Conservation (phyloP, 1,139 yeast species). For the Scheffersomyces parashehatae region DNA sequence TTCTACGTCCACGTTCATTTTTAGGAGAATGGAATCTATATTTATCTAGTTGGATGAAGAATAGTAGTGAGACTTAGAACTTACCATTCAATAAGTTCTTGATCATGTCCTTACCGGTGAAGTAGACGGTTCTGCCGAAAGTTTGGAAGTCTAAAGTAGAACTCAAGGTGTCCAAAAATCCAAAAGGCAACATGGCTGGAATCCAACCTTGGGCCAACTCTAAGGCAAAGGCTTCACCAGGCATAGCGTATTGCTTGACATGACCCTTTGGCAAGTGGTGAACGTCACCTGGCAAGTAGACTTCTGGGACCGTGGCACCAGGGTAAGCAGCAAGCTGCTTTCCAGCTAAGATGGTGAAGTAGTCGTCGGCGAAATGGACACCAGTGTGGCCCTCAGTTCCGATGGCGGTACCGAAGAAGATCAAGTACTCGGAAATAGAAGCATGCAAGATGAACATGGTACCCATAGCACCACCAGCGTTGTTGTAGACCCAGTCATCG, state of each 20-base stretch:
- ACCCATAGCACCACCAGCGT: conserved; percentile 99
- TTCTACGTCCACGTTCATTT: not conserved
- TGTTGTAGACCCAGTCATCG: conserved; percentile 93
- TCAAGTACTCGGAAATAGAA: conserved; percentile 85
- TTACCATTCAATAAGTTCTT: conserved; percentile 68
- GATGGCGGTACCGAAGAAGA: conserved; percentile 38
- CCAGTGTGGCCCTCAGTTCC: conserved; percentile 98
- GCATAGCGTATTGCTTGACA: conserved; percentile 85
- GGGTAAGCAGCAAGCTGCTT: conserved; percentile 73
- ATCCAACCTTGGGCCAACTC: conserved; percentile 99
- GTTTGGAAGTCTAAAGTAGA: conserved; percentile 80
- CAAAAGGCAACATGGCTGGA: conserved; percentile 97
- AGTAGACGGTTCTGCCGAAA: conserved; percentile 63
- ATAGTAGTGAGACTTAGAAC: conserved; percentile 34
- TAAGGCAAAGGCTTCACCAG: conserved; percentile 77
- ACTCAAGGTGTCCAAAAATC: conserved; percentile 75
- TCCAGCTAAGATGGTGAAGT: conserved; percentile 86
- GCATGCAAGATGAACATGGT: conserved; percentile 94
- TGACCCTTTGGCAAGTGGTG: conserved; percentile 76
- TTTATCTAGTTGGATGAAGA: not conserved
- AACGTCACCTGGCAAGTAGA: conserved; percentile 77
- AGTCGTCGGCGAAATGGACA: conserved; percentile 93
- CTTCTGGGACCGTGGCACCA: conserved; percentile 58
- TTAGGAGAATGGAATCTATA: not conserved
- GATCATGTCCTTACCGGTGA: conserved; percentile 79